Conservation (phyloP, 208 protist genomes). For the Crithidia bombi region DNA sequence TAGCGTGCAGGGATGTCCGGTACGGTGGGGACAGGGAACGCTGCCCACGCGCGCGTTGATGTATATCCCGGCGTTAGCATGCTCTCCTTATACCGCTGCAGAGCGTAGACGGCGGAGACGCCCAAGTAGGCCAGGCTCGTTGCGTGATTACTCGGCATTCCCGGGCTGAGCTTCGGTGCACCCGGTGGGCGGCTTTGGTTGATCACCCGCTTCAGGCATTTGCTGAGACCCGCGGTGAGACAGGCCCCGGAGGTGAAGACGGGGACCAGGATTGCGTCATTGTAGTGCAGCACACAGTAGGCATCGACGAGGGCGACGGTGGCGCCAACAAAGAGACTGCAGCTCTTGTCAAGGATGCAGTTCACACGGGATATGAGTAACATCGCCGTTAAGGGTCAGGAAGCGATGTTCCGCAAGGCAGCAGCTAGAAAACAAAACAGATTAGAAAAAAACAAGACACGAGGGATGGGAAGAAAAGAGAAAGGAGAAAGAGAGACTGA, state of each 20-base stretch:
- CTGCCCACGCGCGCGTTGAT: not conserved
- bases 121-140: slow-evolving; percentile 52
- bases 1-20: not conserved
- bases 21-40: not conserved
- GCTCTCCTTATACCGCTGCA: slow-evolving; percentile 21
- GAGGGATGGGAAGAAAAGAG: not conserved
- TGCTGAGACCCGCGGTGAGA: slow-evolving; percentile 45
- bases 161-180: slow-evolving; percentile 52
- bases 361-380: slow-evolving; percentile 24
- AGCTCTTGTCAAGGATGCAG: slow-evolving; percentile 42
- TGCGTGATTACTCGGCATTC: slow-evolving; percentile 79
- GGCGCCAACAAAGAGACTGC: slow-evolving; percentile 39
- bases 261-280: slow-evolving; percentile 43
- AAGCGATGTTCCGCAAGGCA: not conserved
- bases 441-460: not conserved
- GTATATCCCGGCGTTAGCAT: not conserved
- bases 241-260: slow-evolving; percentile 46
- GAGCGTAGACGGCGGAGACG: slow-evolving; percentile 28
- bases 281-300: slow-evolving; percentile 32
- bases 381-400: slow-evolving; percentile 3
- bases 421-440: not conserved
- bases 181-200: slow-evolving; percentile 55
- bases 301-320: slow-evolving; percentile 45
- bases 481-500: too few relatives aligned
- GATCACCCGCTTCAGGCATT: slow-evolving; percentile 53